Base-by-base conservation (phyloP, 2,329 filamentous ascomycete genomes). In the Bretziella fagacearum region DNA sequence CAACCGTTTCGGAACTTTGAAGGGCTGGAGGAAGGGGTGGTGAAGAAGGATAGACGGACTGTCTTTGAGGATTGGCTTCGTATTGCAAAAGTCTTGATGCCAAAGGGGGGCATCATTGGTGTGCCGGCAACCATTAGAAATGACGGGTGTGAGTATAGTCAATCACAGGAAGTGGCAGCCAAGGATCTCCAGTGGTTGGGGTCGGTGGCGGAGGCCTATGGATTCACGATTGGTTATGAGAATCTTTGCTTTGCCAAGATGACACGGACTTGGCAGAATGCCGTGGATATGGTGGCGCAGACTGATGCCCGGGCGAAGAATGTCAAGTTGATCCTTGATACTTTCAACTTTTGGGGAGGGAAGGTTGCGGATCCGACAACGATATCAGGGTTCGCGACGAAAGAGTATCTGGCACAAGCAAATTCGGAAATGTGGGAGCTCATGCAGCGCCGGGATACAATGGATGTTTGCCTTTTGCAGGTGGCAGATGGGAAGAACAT, bases 261-360 rank as follows among this genome's bases (percentile, higher is more conserved):
- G 15, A 37, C 49, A 3, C 26, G 32, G 15, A 52, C 45, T 26
- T 55, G 51, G 54, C 11, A 51, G 7, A 42, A 49, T 20, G 54
- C 54, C 1, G 52, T 50, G 44, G 47, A 51, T 13, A 40, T 50
- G 0, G 44, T 55, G n/a, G 13, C 26, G 17, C 33, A 36, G 4
- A 30, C 52, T 25, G 17, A 20, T 11, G 25, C 32, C 18, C 18
- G 37, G 6, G 26, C 26, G 49, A 49, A 17, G 50, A 30, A 49
- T 8, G 54, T 56, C 40, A 46, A n/a, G 20, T 29, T 48, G 15
- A 42, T 63, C 2, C 51, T 53, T 15, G 56, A 63, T 18, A 58
- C 56, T 2, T 59, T 60, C 30, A 54, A 58, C 44, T 51, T 59
- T 15, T 52, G 51, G 42, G 55, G 50, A 25, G 35, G 47, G 29